Evolutionary conservation across 768 basidiomycete species (phyloP).

Genomic region (Naganishia antarctica): DNA sequence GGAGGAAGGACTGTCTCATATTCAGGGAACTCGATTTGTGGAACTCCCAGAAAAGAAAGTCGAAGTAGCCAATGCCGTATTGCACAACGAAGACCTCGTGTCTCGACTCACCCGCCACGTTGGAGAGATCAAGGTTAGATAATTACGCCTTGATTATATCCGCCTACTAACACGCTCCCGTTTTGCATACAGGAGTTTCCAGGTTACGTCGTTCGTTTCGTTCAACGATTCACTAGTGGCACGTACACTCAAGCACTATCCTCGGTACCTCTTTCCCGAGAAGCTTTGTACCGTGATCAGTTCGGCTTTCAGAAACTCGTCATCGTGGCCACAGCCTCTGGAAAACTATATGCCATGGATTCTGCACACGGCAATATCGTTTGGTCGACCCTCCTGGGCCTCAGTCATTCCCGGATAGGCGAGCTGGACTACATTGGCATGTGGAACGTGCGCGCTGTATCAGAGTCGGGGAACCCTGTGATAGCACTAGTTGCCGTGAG

Average conservation of each 20-base stretch:
- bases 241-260: constrained; percentile 40
- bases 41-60: constrained; percentile 66
- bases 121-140: constrained; percentile 39
- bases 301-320: constrained; percentile 86
- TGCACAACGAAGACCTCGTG: constrained; percentile 44
- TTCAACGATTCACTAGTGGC: constrained; percentile 60
- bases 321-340: constrained; percentile 63
- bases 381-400: constrained; percentile 73
- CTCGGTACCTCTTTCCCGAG: constrained; percentile 45
- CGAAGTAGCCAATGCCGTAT: constrained; percentile 39
- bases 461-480: constrained; percentile 33
- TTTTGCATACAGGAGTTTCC: constrained; percentile 61
- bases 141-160: constrained; percentile 11
- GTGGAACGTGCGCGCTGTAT: constrained; percentile 39
- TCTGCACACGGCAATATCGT: constrained; percentile 69
- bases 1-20: constrained; percentile 70
- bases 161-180: neutral
- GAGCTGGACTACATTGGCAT: constrained; percentile 35
- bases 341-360: constrained; percentile 78
- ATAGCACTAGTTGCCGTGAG: constrained; percentile 36
- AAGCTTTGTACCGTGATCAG: constrained; percentile 60
- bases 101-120: constrained; percentile 39
- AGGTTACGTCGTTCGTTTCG: constrained; percentile 62
- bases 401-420: constrained; percentile 54
- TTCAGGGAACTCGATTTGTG: constrained; percentile 64